Conservation (phyloP, 371 early-diverging fungal genomes). For the Chytridium lagenaria region DNA sequence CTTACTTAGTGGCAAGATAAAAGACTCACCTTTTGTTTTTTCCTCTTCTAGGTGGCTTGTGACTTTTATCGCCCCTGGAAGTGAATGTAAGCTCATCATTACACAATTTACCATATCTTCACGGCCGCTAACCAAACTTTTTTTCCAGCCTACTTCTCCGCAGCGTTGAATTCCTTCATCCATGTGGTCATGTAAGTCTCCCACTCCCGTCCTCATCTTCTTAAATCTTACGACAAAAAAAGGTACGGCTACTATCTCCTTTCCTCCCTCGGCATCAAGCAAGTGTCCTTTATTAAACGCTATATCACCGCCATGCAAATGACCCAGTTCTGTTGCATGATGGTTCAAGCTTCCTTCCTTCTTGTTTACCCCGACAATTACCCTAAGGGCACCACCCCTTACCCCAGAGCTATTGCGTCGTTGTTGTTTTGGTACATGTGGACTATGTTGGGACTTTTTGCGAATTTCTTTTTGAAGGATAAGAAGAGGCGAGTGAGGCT, state of each 20-base stretch:
- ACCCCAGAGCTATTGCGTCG: slow-evolving; percentile 46
- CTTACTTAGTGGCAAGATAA: not conserved
- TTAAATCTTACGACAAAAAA: not conserved
- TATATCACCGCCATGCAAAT: slow-evolving; percentile 68
- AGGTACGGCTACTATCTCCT: slow-evolving; percentile 61
- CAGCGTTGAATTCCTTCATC: slow-evolving; percentile 66
- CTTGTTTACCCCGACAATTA: slow-evolving; percentile 46
- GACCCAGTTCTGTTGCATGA: slow-evolving; percentile 67
- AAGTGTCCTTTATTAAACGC: slow-evolving; percentile 60
- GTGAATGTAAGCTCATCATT: slow-evolving; percentile 58
- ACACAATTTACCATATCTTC: too few species aligned
- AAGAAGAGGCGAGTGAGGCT: not conserved
- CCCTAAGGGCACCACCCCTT: slow-evolving; percentile 48
- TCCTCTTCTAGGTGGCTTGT: slow-evolving; percentile 53
- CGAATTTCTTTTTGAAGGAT: slow-evolving; percentile 57
- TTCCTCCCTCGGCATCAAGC: slow-evolving; percentile 39
- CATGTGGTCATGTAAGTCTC: slow-evolving; percentile 63
- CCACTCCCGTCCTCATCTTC: not conserved
- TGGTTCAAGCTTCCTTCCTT: slow-evolving; percentile 61
- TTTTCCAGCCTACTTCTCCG: slow-evolving; percentile 56
- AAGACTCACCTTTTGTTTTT: not conserved
- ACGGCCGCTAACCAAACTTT: too few species aligned
- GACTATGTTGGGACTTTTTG: slow-evolving; percentile 68
- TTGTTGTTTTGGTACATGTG: slow-evolving; percentile 69
- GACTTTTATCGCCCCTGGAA: slow-evolving; percentile 62